Percentiles rank a stretch among this genome's conserved stretches.
These are phyloP conservation scores for Fraxinus nigra DNA, from an alignment of 305 asterid species.

Conservation along the genomic window DNA sequence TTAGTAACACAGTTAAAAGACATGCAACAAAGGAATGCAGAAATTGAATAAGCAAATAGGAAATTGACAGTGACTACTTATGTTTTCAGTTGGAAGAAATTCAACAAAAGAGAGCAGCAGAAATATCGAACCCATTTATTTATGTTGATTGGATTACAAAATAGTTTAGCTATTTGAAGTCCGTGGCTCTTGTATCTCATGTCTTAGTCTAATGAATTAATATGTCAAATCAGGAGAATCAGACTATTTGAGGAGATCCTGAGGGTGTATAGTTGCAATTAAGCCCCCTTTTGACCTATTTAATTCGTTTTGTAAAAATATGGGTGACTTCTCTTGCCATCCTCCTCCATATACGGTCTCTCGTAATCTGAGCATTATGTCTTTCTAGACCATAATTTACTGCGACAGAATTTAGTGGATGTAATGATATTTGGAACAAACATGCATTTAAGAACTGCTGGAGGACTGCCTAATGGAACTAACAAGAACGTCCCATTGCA, in stretches of 20 bases:
- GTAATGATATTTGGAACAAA: background rate
- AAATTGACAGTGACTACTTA: no score
- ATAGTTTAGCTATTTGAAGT: no score
- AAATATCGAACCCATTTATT: no score
- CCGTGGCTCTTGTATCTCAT: background rate
- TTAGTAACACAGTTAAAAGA: no score
- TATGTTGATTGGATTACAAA: no score
- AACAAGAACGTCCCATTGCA: conserved; percentile 6
- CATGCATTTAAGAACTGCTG: background rate
- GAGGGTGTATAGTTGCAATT: background rate
- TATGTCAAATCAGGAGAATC: background rate
- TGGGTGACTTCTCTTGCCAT: background rate
- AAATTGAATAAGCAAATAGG: no score
- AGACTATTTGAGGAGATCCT: background rate
- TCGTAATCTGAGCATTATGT: background rate
- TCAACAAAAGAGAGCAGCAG: no score
- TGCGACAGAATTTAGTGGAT: background rate
- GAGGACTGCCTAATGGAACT: background rate
- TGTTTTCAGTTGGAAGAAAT: no score
- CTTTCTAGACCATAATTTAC: background rate
- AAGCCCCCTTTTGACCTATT: background rate
- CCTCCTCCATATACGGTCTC: background rate
- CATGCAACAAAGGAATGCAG: no score
- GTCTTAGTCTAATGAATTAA: background rate
- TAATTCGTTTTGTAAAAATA: background rate